phyloP scores from a whole-genome alignment of 495 filamentous ascomycete species.

The Xylaria nigripes region DNA sequence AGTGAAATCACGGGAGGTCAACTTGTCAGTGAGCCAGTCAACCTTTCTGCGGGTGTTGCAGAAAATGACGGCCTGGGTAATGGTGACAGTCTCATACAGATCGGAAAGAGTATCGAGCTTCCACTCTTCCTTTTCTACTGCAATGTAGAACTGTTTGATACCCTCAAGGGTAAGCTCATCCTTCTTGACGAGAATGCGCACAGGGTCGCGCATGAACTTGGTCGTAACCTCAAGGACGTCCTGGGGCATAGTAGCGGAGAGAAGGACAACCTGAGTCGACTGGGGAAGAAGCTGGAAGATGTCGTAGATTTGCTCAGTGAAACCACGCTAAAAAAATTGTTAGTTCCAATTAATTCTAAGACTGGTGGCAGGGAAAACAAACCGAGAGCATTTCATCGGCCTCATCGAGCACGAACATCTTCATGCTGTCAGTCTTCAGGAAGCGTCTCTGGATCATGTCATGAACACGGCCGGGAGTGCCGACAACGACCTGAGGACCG shows the following conservation, averaged over 20 bases:
- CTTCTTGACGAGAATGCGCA: slow-evolving; percentile 99
- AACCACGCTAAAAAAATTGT: slow-evolving; percentile 61
- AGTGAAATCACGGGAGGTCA: slow-evolving; percentile 94
- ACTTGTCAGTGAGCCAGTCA: slow-evolving; percentile 99
- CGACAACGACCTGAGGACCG: slow-evolving; percentile 92
- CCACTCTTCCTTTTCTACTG: slow-evolving; percentile 99
- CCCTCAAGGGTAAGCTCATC: slow-evolving; percentile 97
- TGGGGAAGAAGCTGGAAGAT: slow-evolving; percentile 97
- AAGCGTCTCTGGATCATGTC: slow-evolving; percentile 98
- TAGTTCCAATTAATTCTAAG: not conserved
- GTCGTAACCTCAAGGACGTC: slow-evolving; percentile 99
- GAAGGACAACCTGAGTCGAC: slow-evolving; percentile 93
- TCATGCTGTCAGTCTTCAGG: slow-evolving; percentile 90
- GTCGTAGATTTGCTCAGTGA: slow-evolving; percentile 99
- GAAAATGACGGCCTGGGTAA: slow-evolving; percentile 99
- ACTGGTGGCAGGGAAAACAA: slow-evolving; percentile 30
- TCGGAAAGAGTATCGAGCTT: slow-evolving; percentile 98
- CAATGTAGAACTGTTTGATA: slow-evolving; percentile 99
- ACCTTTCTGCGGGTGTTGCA: slow-evolving; percentile 99
- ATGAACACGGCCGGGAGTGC: slow-evolving; percentile 93
- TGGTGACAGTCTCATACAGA: slow-evolving; percentile 97
- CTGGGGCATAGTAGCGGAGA: slow-evolving; percentile 96
- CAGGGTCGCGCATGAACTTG: slow-evolving; percentile 99
- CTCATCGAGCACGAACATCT: slow-evolving; percentile 99
- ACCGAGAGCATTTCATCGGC: slow-evolving; percentile 98